A percentile compares a stretch with the other conserved stretches of the same genome.
Conservation (phyloP, 1,139 yeast species). For the Suhomyces guaymorum region DNA sequence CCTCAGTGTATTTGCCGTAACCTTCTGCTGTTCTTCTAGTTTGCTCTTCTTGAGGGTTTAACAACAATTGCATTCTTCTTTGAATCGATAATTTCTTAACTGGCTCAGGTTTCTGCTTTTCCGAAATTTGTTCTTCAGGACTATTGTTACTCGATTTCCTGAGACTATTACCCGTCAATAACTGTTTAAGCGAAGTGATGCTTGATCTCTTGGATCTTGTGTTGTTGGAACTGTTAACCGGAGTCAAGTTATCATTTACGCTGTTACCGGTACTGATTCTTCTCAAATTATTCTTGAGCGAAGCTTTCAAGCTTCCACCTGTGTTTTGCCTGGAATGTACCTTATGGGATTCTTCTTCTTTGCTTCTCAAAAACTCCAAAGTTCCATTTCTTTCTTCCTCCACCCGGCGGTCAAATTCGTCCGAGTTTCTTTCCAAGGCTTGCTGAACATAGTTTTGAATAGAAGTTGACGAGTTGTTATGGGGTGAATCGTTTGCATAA, state of each 20-base stretch:
- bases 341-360: conserved; percentile 33
- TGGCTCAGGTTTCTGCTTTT: conserved; percentile 5
- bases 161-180: conserved; percentile 42
- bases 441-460: conserved; percentile 38
- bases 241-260: too few relatives aligned
- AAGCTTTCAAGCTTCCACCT: conserved; percentile 47
- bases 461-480: conserved; percentile 24
- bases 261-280: conserved; percentile 44
- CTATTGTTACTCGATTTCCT: conserved; percentile 18
- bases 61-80: conserved; percentile 62
- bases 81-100: conserved; percentile 54
- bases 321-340: conserved; percentile 31
- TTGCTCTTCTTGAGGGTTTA: conserved; percentile 47
- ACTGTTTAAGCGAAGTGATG: conserved; percentile 43
- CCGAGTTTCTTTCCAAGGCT: conserved; percentile 33
- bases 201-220: conserved; percentile 37
- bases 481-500: conserved; percentile 11
- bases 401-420: conserved; percentile 9
- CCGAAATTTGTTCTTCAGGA: conserved; percentile 3
- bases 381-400: conserved; percentile 24
- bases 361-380: conserved; percentile 58
- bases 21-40: conserved; percentile 67
- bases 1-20: conserved; percentile 70
- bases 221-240: too few relatives aligned
- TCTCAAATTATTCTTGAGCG: conserved; percentile 38